A percentile compares a stretch with the other conserved stretches of the same genome.
Conservation (phyloP, 1,139 yeast species). For the Kurtzmaniella quercitrusa region DNA sequence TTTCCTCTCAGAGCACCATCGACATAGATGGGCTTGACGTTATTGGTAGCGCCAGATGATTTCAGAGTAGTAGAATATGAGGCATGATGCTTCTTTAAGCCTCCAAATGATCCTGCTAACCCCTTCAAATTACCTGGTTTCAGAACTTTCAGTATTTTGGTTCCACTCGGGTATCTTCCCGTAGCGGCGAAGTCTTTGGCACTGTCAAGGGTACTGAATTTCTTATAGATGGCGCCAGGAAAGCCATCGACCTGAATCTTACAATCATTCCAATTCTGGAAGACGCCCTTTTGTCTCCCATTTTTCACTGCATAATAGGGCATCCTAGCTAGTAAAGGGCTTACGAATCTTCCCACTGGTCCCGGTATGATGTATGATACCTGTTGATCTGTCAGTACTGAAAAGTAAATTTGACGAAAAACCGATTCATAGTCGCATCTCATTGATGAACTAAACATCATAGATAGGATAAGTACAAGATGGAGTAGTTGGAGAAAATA, state of each 20-base stretch:
- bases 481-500: too few relatives aligned
- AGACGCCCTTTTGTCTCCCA: constrained; percentile 54
- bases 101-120: neutral
- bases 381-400: neutral
- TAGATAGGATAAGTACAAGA: too few relatives aligned
- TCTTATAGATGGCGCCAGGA: constrained; percentile 51
- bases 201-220: constrained; percentile 40
- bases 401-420: neutral
- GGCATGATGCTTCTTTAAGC: neutral
- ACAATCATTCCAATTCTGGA: constrained; percentile 47
- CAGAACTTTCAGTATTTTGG: neutral
- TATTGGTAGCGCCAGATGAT: neutral
- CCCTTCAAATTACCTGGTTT: neutral
- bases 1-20: constrained; percentile 70
- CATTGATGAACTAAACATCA: too few relatives aligned
- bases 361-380: neutral
- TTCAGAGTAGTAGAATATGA: neutral
- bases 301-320: constrained; percentile 54
- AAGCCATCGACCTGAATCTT: constrained; percentile 46
- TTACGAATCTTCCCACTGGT: neutral
- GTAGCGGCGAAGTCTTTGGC: constrained; percentile 27
- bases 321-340: neutral
- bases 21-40: constrained; percentile 41
- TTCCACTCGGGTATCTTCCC: neutral
- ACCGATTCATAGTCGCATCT: too few relatives aligned